These are phyloP conservation scores for Lathyrus oleraceus DNA, from an alignment of 306 rosid species.

Conservation along the genomic window DNA sequence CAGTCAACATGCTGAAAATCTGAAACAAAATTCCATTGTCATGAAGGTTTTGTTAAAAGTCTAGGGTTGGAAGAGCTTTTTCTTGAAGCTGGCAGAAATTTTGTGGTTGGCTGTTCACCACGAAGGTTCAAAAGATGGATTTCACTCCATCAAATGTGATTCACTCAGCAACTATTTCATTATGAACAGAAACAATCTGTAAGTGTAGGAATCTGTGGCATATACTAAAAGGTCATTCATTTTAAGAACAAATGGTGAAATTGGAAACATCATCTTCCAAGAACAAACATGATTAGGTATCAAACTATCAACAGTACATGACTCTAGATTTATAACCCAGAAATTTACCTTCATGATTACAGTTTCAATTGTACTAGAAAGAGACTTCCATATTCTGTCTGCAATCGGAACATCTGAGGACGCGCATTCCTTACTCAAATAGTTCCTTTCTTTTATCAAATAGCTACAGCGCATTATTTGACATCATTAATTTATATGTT, in stretches of 20 bases:
- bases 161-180: background rate
- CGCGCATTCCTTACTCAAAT: slow-evolving; percentile 47
- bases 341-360: slow-evolving; percentile 53
- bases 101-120: slow-evolving; percentile 10
- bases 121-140: slow-evolving; percentile 24
- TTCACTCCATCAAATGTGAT: slow-evolving; percentile 15
- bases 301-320: slow-evolving; percentile 9
- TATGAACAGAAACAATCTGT: slow-evolving; percentile 10
- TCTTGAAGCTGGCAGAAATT: slow-evolving; percentile 11
- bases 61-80: slow-evolving; percentile 14
- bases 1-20: slow-evolving; percentile 9
- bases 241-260: slow-evolving; percentile 1
- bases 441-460: slow-evolving; percentile 74
- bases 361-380: slow-evolving; percentile 68
- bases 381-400: slow-evolving; percentile 64
- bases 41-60: slow-evolving; percentile 17
- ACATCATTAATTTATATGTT: slow-evolving; percentile 35
- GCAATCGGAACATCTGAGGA: slow-evolving; percentile 66
- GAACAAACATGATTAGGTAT: background rate
- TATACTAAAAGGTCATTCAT: slow-evolving; percentile 7
- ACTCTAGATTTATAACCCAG: slow-evolving; percentile 13
- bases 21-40: background rate
- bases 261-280: slow-evolving; percentile 15
- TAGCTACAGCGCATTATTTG: slow-evolving; percentile 56
- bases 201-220: background rate